Evolutionary conservation across 1,139 yeast species (phyloP).

Genomic region (Hyphopichia burtonii): DNA sequence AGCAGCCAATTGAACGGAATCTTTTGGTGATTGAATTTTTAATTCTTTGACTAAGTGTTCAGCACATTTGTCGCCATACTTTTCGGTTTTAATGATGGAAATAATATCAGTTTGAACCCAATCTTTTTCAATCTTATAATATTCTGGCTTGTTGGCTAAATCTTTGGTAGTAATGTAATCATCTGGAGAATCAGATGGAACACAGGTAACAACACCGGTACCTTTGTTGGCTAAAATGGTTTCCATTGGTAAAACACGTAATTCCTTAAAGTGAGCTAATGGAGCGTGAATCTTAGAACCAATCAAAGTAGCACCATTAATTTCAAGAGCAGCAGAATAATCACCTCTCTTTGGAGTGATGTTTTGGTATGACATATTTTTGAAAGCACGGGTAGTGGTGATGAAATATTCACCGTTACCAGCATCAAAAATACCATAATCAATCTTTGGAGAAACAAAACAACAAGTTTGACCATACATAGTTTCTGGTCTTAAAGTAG

Average conservation of each 20-base stretch:
- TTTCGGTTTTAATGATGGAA: conserved; percentile 75
- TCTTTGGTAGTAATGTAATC: conserved; percentile 87
- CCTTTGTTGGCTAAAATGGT: conserved; percentile 93
- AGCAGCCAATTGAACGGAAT: conserved; percentile 75
- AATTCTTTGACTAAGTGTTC: conserved; percentile 79
- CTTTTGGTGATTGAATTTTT: conserved; percentile 95
- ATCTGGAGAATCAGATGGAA: conserved; percentile 98
- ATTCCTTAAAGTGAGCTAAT: conserved; percentile 63
- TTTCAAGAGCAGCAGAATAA: conserved; percentile 56
- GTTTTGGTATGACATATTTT: conserved; percentile 95
- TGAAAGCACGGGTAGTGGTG: conserved; percentile 95
- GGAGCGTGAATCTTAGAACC: conserved; percentile 92
- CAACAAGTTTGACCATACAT: conserved; percentile 99
- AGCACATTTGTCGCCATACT: conserved; percentile 89
- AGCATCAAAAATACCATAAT: conserved; percentile 88
- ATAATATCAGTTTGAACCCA: conserved; percentile 82
- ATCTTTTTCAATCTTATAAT: conserved; percentile 76
- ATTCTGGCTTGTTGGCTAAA: conserved; percentile 85
- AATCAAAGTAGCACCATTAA: conserved; percentile 72
- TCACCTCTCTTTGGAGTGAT: conserved; percentile 87
- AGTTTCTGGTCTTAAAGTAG: conserved; percentile 97
- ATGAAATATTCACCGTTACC: conserved; percentile 76
- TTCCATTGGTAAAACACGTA: conserved; percentile 95
- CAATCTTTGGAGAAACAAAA: conserved; percentile 93
- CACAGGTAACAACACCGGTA: conserved; percentile 99